Base-by-base conservation (phyloP, 257 asterid species). In the Solanum corneliomulleri region DNA sequence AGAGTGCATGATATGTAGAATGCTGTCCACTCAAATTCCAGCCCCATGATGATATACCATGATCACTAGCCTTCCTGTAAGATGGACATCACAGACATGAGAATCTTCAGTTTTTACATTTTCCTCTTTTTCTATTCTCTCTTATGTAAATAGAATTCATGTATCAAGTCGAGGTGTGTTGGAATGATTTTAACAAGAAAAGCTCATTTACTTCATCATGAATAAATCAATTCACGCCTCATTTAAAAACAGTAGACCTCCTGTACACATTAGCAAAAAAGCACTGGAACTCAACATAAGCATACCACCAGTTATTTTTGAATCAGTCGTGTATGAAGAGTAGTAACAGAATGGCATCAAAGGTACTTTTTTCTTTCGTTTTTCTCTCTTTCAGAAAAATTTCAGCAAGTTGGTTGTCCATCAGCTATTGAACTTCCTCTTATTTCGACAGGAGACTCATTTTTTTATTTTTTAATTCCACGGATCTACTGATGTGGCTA, bases 1-100 rank as follows among this genome's bases (percentile, higher is more conserved):
- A 97, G 71, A 97, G 91, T 37, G 99, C 99, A 90, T 97, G 99
- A 90, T 97, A 97, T 23, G 99, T 96, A 49, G 99, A 97, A 90
- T 95, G 99, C 88, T 97, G 99, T 39, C 99, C 99, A 71, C 85
- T 95, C 91, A 97, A 89, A 89, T 96, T 96, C 99, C 99, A 97
- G 27, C 99, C 99, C 99, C 99, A 97, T 39, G 99, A 96, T 82
- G 99, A 95, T 91, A 95, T 94, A 89, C 98, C 99, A 87, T 93
- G 97, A 91, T 95, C 99, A 10, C 91, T 89, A 84, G 96, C 91
- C 89, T 95, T 96, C 92, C 99, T 97, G 93, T 78, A 49, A 85
- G 23, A 88, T 64, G 87, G 80, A 44, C 25, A 58, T 10, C 27
- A 58, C 74, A 81, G 89, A 18, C 62, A 21, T 62, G 76, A 49